Percentiles rank a stretch among this genome's conserved stretches.
phyloP scores from a whole-genome alignment of 2,329 filamentous ascomycete species.

The Myrmaecium sp. region DNA sequence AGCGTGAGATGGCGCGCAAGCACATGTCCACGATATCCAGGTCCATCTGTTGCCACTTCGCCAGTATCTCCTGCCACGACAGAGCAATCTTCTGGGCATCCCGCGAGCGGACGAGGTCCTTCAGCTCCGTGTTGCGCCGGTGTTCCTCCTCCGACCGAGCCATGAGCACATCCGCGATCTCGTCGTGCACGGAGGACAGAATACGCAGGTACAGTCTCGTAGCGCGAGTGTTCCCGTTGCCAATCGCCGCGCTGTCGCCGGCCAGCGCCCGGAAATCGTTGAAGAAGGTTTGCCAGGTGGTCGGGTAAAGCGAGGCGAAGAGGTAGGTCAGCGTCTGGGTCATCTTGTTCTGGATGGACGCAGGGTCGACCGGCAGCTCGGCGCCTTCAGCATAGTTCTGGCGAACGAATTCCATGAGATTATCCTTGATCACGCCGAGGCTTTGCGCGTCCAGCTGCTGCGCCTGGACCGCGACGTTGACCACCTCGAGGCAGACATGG shows the following conservation, averaged over 20 bases:
- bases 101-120: slow-evolving; percentile 72
- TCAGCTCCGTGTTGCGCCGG: slow-evolving; percentile 75
- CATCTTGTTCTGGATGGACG: slow-evolving; percentile 85
- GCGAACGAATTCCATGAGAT: slow-evolving; percentile 63
- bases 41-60: slow-evolving; percentile 50
- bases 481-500: slow-evolving; percentile 75
- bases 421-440: slow-evolving; percentile 61
- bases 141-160: slow-evolving; percentile 61
- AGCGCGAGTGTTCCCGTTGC: slow-evolving; percentile 53
- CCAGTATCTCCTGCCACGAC: slow-evolving; percentile 83
- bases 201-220: slow-evolving; percentile 80
- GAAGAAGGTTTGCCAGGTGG: slow-evolving; percentile 78
- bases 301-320: slow-evolving; percentile 72
- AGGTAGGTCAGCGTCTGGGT: slow-evolving; percentile 90
- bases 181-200: slow-evolving; percentile 80
- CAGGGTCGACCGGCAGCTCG: slow-evolving; percentile 47
- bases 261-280: slow-evolving; percentile 76
- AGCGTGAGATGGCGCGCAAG: slow-evolving; percentile 81
- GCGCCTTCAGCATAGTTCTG: slow-evolving; percentile 49
- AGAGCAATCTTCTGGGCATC: slow-evolving; percentile 78
- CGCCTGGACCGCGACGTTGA: slow-evolving; percentile 79
- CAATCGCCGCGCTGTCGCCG: slow-evolving; percentile 36
- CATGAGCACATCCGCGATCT: slow-evolving; percentile 86
- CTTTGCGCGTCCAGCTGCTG: slow-evolving; percentile 58
- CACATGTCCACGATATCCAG: slow-evolving; percentile 71